Conservation (phyloP, 768 basidiomycete genomes). For the Boletus vinaceobasis region DNA sequence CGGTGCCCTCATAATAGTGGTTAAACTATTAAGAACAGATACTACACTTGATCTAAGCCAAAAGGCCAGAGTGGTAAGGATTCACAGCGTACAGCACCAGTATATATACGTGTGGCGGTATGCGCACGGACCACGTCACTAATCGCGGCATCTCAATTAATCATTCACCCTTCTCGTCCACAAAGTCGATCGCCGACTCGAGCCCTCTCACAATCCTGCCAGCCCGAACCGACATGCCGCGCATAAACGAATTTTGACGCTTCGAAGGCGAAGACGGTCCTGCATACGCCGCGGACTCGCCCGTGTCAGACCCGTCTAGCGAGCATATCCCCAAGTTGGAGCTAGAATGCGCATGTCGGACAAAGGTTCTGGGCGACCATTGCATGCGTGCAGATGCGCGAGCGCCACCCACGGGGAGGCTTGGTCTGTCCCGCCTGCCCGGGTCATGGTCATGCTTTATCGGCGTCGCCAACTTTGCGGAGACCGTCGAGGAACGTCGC, state of each 20-base stretch:
- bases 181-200: conserved; percentile 42
- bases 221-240: conserved; percentile 34
- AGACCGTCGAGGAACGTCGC: conserved; percentile 28
- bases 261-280: conserved; percentile 21
- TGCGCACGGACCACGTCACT: conserved; percentile 20
- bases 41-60: conserved; percentile 75
- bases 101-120: conserved; percentile 6
- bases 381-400: neutral
- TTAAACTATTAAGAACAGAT: conserved; percentile 66
- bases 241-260: conserved; percentile 28
- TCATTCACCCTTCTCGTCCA: conserved; percentile 28
- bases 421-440: neutral
- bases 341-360: conserved; percentile 25
- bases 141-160: neutral
- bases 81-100: rapidly evolving
- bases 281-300: neutral
- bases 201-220: conserved; percentile 36
- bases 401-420: neutral
- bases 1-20: conserved; percentile 58
- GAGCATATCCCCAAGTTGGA: conserved; percentile 23
- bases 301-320: conserved; percentile 11
- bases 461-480: conserved; percentile 1
- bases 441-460: conserved; percentile 6
- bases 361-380: neutral
- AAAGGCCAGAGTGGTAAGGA: conserved; percentile 44